Base-by-base conservation (phyloP, 1,139 yeast species). In the Kurtzmaniella quercitrusa region DNA sequence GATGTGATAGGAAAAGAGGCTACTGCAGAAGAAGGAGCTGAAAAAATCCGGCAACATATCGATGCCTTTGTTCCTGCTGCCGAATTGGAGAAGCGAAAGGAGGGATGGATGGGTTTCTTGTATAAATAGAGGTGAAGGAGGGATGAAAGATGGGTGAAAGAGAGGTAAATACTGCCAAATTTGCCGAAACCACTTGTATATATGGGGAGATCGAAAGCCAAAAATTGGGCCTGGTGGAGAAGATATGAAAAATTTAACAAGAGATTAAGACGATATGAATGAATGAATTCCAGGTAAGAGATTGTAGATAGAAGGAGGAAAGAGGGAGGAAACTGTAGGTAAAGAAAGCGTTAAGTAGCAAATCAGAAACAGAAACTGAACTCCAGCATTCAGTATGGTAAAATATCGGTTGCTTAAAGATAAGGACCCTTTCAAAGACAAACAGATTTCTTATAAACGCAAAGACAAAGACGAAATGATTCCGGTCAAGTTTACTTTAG, bases 1-100 rank as follows among this genome's bases (percentile, higher is more conserved):
- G 97, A 93, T 63, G 98, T 93, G 12, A 75, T 93, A 54, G 98
- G 98, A 40, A 82, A 95, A 60, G 93, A 91, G 56, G 89, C 85
- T 53, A 86, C 82, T 43, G 91, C 90, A 18, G 74, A 75, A 29
- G 84, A 84, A 47, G 96, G 95, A 18, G 82, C 83, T n/a, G 80
- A 77, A 40, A 85, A 86, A 65, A 87, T 93, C 55, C 75, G 77
- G 54, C 82, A 81, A 50, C 94, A 88, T 56, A 76, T 89, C 43
- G 82, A 79, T 48, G 89, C 90, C 0, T 93, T 85, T 68, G 71
- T 83, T 49, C 94, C 96, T 15, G 72, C 68, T 46, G 77, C 70
- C 18, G 83, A 81, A 52, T 75, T 87, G 57, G 81, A 80, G 42
- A 68, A 70, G 46, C 76, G 84, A 57, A 77, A 80, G 54, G 68